These are phyloP conservation scores for Grosmannia penicillata DNA, from an alignment of 2,329 filamentous ascomycete genomes.

Conservation along the genomic window DNA sequence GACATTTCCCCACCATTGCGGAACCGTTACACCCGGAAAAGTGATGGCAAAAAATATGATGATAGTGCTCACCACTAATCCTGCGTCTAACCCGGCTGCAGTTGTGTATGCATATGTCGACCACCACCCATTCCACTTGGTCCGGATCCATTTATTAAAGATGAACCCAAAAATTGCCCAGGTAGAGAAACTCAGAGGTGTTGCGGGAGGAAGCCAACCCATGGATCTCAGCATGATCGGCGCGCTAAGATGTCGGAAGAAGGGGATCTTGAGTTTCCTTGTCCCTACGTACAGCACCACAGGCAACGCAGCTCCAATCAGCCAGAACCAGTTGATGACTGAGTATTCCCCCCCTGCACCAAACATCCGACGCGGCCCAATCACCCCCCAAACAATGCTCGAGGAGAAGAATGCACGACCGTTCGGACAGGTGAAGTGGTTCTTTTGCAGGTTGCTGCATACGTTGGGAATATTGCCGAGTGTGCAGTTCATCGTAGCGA, in stretches of 20 bases:
- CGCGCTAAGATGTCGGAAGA: slow-evolving; percentile 24
- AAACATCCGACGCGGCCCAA: slow-evolving; percentile 40
- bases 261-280: slow-evolving; percentile 17
- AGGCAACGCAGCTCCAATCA: slow-evolving; percentile 23
- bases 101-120: slow-evolving; percentile 28
- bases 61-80: slow-evolving; percentile 27
- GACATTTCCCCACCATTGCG: slow-evolving; percentile 4
- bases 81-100: slow-evolving; percentile 34
- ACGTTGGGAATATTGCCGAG: not conserved
- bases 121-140: slow-evolving; percentile 11
- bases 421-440: slow-evolving; percentile 40
- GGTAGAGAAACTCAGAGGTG: slow-evolving; percentile 24
- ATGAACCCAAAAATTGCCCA: slow-evolving; percentile 20
- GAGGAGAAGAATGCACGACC: slow-evolving; percentile 46
- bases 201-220: slow-evolving; percentile 21
- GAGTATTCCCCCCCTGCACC: slow-evolving; percentile 30
- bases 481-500: slow-evolving; percentile 19
- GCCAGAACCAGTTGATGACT: slow-evolving; percentile 27
- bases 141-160: slow-evolving; percentile 16
- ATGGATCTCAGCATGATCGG: slow-evolving; percentile 22
- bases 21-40: not conserved
- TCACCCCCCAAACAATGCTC: slow-evolving; percentile 38
- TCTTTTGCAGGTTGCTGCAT: no score
- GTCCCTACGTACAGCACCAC: slow-evolving; percentile 20
- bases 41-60: not conserved